These are phyloP conservation scores for Heteromeles arbutifolia DNA, from an alignment of 306 rosid genomes.

Conservation along the genomic window DNA sequence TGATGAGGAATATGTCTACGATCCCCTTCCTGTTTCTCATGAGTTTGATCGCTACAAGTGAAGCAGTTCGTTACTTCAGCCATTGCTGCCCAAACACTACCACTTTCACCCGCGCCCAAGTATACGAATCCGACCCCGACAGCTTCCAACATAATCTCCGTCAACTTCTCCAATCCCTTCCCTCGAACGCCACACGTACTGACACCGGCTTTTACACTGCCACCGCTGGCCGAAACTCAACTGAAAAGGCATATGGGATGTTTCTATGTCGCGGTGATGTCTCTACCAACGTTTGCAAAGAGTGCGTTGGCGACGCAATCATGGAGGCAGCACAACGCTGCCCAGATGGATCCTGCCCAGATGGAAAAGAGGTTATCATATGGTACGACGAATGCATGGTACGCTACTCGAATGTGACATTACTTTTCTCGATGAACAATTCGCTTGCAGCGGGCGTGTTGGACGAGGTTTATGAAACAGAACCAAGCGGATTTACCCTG, in stretches of 20 bases:
- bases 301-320: neutral
- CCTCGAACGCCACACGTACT: no score
- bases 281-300: conserved; percentile 5
- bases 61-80: conserved; percentile 14
- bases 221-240: no score
- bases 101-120: neutral
- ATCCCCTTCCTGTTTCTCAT: neutral
- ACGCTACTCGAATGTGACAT: conserved; percentile 28
- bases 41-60: conserved; percentile 25
- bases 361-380: conserved; percentile 26
- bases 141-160: no score
- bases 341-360: conserved; percentile 30
- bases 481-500: no score
- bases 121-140: neutral
- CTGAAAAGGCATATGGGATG: no score
- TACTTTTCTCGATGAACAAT: neutral
- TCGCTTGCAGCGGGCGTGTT: rapidly evolving
- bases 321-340: conserved; percentile 18
- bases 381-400: conserved; percentile 46
- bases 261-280: conserved; percentile 9
- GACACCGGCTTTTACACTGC: no score
- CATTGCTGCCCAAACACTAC: neutral
- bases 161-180: no score
- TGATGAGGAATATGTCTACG: neutral
- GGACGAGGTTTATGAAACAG: no score